Conservation (phyloP, 805 yeast genomes). For the Starmerella vaccinii region DNA sequence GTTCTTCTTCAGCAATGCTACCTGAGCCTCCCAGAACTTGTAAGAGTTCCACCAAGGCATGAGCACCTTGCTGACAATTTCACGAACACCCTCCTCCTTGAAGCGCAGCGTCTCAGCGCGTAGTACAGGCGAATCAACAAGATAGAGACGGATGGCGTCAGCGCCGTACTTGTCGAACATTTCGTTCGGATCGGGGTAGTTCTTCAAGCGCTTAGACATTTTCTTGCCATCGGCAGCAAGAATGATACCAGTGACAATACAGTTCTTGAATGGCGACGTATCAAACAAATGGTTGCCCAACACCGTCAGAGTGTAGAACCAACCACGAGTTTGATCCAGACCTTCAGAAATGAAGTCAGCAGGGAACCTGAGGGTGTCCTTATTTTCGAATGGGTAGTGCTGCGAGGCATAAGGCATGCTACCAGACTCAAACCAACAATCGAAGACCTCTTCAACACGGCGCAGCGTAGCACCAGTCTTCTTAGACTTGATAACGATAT, state of each 20-base stretch:
- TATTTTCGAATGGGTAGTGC: constrained; percentile 90
- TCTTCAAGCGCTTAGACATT: constrained; percentile 96
- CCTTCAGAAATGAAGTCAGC: constrained; percentile 98
- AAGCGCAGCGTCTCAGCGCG: constrained; percentile 94
- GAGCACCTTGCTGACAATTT: constrained; percentile 88
- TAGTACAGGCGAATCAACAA: constrained; percentile 94
- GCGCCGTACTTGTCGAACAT: constrained; percentile 89
- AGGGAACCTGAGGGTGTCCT: constrained; percentile 69
- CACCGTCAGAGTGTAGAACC: constrained; percentile 96
- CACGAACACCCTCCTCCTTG: constrained; percentile 98
- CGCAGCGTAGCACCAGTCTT: constrained; percentile 76
- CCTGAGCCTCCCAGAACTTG: constrained; percentile 93
- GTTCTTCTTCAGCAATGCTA: constrained; percentile 70
- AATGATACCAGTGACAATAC: constrained; percentile 91
- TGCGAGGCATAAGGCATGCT: constrained; percentile 97
- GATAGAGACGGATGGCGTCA: constrained; percentile 89
- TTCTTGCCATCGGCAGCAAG: constrained; percentile 97
- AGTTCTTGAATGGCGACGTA: constrained; percentile 88
- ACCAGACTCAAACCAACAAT: constrained; percentile 99
- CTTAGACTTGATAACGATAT: constrained; percentile 84
- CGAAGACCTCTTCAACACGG: constrained; percentile 95
- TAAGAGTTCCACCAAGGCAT: constrained; percentile 98
- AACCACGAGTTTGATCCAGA: constrained; percentile 98
- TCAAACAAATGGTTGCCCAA: constrained; percentile 91
- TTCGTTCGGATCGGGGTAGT: constrained; percentile 87